These are phyloP conservation scores for Mortierella sp. DNA, from an alignment of 371 early-diverging fungal genomes.

Conservation along the genomic window DNA sequence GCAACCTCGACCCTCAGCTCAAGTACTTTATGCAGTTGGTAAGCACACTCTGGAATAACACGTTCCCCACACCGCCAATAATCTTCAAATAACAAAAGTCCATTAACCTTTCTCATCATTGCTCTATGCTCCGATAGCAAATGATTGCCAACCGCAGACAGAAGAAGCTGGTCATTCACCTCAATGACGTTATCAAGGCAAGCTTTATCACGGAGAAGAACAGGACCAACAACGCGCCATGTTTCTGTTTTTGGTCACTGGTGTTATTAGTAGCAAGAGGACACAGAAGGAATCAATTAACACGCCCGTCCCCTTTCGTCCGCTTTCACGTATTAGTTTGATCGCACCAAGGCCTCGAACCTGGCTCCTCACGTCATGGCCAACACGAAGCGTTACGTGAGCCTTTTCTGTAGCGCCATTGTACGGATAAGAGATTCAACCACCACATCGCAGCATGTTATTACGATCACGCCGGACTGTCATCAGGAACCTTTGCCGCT, in stretches of 20 bases:
- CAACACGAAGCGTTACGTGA: conserved; percentile 90
- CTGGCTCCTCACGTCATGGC: conserved; percentile 75
- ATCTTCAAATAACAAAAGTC: neutral
- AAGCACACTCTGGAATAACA: neutral
- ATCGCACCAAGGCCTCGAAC: conserved; percentile 44
- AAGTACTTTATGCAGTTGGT: conserved; percentile 60
- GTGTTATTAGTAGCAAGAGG: neutral
- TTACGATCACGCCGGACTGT: neutral
- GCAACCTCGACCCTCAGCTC: conserved; percentile 57
- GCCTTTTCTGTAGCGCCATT: conserved; percentile 83
- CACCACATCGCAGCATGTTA: conserved; percentile 48
- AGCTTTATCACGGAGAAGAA: conserved; percentile 20
- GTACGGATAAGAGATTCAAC: conserved; percentile 14
- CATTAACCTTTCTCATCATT: neutral
- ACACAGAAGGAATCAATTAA: neutral
- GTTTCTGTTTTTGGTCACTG: neutral
- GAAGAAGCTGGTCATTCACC: conserved; percentile 67
- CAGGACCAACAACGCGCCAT: neutral
- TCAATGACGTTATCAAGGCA: conserved; percentile 73
- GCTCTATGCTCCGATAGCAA: conserved; percentile 61
- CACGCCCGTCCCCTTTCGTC: neutral
- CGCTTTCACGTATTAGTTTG: conserved; percentile 47
- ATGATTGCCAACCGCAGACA: conserved; percentile 70
- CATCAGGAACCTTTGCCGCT: neutral
- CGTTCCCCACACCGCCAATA: neutral